Conservation (phyloP, 164 flowering plant species). For the Vitis vinifera region ASM3070453v1 NC_081813.1:11451001-11451500, state of each 20-base stretch:
- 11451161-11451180: background rate
- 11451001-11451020: constrained; percentile 57
- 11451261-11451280: constrained; percentile 60
- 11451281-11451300: constrained; percentile 90
- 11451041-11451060: constrained; percentile 52
- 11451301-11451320: constrained; percentile 77
- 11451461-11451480: too few species aligned
- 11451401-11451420: too few species aligned
- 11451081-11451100: constrained; percentile 89
- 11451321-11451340: constrained; percentile 54
- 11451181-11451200: background rate
- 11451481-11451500: too few species aligned
- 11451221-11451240: constrained; percentile 85
- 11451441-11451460: too few species aligned
- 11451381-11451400: too few species aligned
- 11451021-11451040: constrained; percentile 29
- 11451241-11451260: constrained; percentile 84
- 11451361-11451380: too few species aligned
- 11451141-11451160: too few species aligned
- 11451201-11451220: constrained; percentile 26
- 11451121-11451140: constrained; percentile 12
- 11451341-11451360: too few species aligned
- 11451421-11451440: too few species aligned
- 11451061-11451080: constrained; percentile 57
- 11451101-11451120: constrained; percentile 74